Percentiles rank a stretch among this genome's conserved stretches.
Conservation (phyloP, 176 grass and related monocot species). For the bread wheat (Triticum aestivum) region IWGSC_CS_RefSeq_v2.1 NC_057801.1:491768988-491769487, state of each 20-base stretch:
- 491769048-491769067: neutral
- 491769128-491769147: neutral
- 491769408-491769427: neutral
- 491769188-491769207: neutral
- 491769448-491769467: neutral
- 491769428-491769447: neutral
- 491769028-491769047: neutral
- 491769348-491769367: conserved; percentile 3
- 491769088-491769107: too few species aligned
- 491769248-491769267: too few species aligned
- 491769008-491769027: neutral
- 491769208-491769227: neutral
- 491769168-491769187: neutral
- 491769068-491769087: too few species aligned
- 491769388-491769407: too few species aligned
- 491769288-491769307: conserved; percentile 33
- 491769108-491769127: neutral
- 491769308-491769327: neutral
- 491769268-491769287: neutral
- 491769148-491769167: neutral
- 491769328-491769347: neutral
- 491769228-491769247: neutral
- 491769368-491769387: neutral
- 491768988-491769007: too few species aligned
- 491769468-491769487: neutral